Conservation (phyloP, 164 flowering plant genomes). For the Paratinospora sagittata region DNA sequence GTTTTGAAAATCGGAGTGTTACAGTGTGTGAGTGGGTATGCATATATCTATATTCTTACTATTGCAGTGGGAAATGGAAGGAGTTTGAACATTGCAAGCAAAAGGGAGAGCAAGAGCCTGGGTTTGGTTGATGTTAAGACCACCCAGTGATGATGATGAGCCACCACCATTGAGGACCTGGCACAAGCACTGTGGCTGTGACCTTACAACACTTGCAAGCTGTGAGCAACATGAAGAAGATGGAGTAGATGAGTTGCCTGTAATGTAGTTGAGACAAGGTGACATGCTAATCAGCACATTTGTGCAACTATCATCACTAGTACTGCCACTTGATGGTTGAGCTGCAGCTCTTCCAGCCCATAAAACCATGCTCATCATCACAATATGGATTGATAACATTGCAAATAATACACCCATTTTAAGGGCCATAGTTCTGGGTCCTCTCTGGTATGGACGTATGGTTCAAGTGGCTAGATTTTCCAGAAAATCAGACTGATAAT, state of each 20-base stretch:
- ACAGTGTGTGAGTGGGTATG: too few species aligned
- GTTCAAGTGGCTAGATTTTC: too few species aligned
- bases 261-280: constrained; percentile 63
- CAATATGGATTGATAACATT: too few species aligned
- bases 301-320: constrained; percentile 42
- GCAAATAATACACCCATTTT: too few species aligned
- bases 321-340: constrained; percentile 15
- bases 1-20: too few species aligned
- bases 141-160: constrained; percentile 21
- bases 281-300: constrained; percentile 51
- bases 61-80: constrained; percentile 52
- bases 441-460: too few species aligned
- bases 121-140: constrained; percentile 60
- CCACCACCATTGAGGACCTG: constrained; percentile 48
- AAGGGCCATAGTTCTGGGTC: too few species aligned
- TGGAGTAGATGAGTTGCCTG: constrained; percentile 62
- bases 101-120: constrained; percentile 60
- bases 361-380: too few species aligned
- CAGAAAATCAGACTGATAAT: too few species aligned
- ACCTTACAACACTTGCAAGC: constrained; percentile 48
- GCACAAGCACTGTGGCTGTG: constrained; percentile 60
- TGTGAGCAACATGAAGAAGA: constrained; percentile 62
- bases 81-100: constrained; percentile 73
- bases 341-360: constrained; percentile 3
- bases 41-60: constrained; percentile 42